Evolutionary conservation across 768 basidiomycete species (phyloP), one percentile per base, ranked within the genome.

Genomic region (Leccinellum rugosiceps): DNA sequence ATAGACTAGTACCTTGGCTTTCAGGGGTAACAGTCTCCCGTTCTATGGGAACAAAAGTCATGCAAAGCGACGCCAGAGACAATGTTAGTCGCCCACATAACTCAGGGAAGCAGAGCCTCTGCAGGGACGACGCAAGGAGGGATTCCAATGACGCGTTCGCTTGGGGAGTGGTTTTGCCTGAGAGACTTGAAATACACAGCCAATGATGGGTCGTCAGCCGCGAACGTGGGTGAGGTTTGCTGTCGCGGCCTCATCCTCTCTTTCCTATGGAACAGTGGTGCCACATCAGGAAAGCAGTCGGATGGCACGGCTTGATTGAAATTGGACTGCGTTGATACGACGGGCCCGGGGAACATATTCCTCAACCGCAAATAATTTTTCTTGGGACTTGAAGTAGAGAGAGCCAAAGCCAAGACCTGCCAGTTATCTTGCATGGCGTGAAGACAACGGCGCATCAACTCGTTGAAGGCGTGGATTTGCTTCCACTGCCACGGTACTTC

Each of bases 41-140:
- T 25, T 25, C 25, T n/a, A 48, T 50, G 30, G 31, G 31, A 32
- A 25, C n/a, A 23, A 49, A 78, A 77, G 66, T 88, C 82, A 43
- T 90, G 82, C 25, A 92, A 73, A 3, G 87, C 84, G 56, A 88
- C 89, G 35, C 90, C 88, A 63, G 94, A 87, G 31, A 50, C 14
- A 32, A 45, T 25, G 6, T 25, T 82, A 60, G 87, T 83, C 11
- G 91, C 87, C 48, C 86, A 83, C 55, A 93, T 82, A 65, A 90
- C 72, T 52, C 84, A 85, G 65, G 94, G 78, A 34, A 77, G 77
- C 10, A 86, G 86, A 25, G 69, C 68, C 15, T 66, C 65, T 25
- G 61, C 67, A 28, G 74, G 64, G 56, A 59, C 60, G 14, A 26
- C 21, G 23, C 25, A 38, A 75, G 67, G 14, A 69, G 45, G 41